A percentile compares a stretch with the other conserved stretches of the same genome.
Conservation (phyloP, 1,284 basidiomycete genomes). For the Hymenochaete sp. region DNA sequence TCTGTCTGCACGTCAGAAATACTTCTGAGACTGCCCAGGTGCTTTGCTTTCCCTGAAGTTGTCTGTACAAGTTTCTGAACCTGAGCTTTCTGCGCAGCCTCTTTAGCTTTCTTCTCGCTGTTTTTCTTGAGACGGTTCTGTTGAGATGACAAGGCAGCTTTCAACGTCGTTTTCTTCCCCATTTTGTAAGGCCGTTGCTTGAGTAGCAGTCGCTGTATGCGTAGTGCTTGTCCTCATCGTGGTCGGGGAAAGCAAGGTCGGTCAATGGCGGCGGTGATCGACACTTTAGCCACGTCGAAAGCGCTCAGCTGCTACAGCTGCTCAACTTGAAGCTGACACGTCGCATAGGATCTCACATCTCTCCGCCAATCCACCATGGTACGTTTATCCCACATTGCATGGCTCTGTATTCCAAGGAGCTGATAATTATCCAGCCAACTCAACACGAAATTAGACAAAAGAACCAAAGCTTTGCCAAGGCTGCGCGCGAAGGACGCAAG, state of each 20-base stretch:
- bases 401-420: neutral
- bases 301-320: neutral
- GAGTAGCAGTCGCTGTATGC: too few relatives aligned
- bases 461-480: constrained; percentile 69
- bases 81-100: constrained; percentile 43
- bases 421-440: constrained; percentile 30
- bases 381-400: constrained; percentile 8
- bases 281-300: neutral
- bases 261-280: neutral
- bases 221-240: too few relatives aligned
- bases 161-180: constrained; percentile 47
- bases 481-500: constrained; percentile 64
- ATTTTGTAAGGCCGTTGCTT: neutral
- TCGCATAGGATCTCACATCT: constrained; percentile 18
- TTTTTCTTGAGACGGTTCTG: constrained; percentile 59
- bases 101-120: constrained; percentile 34
- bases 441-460: constrained; percentile 72
- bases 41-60: constrained; percentile 22
- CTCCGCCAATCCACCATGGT: constrained; percentile 26
- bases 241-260: too few relatives aligned
- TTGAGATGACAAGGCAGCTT: constrained; percentile 56
- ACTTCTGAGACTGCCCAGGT: too few relatives aligned
- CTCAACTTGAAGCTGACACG: constrained; percentile 14
- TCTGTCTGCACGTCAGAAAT: too few relatives aligned
- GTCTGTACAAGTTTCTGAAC: constrained; percentile 28